Evolutionary conservation across 306 rosid species (phyloP).

Genomic region (Vigna unguiculata): DNA sequence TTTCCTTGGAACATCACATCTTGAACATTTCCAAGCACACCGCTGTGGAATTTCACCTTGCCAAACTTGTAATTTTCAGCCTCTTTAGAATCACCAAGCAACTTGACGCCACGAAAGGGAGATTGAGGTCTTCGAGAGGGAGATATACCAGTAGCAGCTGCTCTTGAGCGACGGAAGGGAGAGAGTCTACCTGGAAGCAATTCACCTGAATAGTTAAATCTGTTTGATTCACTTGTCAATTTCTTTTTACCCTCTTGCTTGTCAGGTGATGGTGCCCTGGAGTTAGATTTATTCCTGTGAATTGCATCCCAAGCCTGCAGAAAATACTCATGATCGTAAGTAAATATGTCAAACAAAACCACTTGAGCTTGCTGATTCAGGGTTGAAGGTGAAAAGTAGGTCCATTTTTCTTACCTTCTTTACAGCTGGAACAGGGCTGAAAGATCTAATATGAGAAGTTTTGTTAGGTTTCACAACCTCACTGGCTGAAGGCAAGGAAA

Average conservation of each 20-base stretch:
- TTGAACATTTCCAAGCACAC: constrained; percentile 49
- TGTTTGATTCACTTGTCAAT: constrained; percentile 58
- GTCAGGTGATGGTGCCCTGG: constrained; percentile 54
- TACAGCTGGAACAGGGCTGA: constrained; percentile 60
- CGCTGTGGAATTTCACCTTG: constrained; percentile 45
- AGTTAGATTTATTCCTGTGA: constrained; percentile 55
- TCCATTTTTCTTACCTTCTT: constrained; percentile 64
- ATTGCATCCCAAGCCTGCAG: constrained; percentile 67
- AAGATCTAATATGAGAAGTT: constrained; percentile 56
- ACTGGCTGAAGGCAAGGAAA: constrained; percentile 43
- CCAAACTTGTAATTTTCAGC: constrained; percentile 51
- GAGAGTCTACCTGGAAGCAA: constrained; percentile 64
- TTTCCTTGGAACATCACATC: constrained; percentile 47
- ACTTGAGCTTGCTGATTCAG: neutral
- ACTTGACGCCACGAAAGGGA: constrained; percentile 58
- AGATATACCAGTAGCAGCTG: constrained; percentile 63
- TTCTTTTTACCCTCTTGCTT: constrained; percentile 56
- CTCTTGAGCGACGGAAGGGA: constrained; percentile 73
- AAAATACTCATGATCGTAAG: constrained; percentile 30
- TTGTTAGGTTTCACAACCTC: constrained; percentile 56
- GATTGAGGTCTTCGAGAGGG: constrained; percentile 69
- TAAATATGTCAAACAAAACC: constrained; percentile 8
- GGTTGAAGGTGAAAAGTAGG: constrained; percentile 6
- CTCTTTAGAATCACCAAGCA: constrained; percentile 60
- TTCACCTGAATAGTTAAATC: constrained; percentile 68